Evolutionary conservation across 495 filamentous ascomycete species (phyloP), one percentile per base, ranked within the genome.

Genomic region (Hyphodiscus hymeniophilus): DNA sequence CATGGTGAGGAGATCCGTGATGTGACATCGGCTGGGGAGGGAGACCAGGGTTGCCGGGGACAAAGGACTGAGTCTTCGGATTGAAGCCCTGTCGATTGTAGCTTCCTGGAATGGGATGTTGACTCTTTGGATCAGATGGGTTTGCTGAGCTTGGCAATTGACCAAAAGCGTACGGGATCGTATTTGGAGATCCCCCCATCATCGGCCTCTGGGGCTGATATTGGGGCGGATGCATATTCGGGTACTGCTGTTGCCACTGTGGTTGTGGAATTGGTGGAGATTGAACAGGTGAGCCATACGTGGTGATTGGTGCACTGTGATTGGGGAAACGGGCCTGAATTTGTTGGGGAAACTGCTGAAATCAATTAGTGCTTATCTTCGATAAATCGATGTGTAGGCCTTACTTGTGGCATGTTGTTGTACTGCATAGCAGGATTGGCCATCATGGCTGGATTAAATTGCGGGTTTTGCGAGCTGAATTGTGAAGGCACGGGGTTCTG

Each of bases 41-140:
- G 17, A 60, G 57, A 55, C 75, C 71, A 15, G 66, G 60, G 54
- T 56, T 71, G 8, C 74, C 72, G 17, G 90, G 90, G 34, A 95
- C 76, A 59, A 96, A 96, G 2, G 87, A 80, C 50, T 89, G 84
- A 10, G 86, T 95, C 63, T 94, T 89, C 0, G 90, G 90, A 56
- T 96, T 95, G 71, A 96, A 95, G 17, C 84, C 76, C 58, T 87
- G 84, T 18, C 88, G 72, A 58, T 80, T 84, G 63, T 84, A 94
- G 64, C 82, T 88, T 15, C 85, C 87, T 12, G 87, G 85, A 34
- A 94, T 75, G 23, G 85, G 82, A 60, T 92, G 85, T 49, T 81
- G 74, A 38, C 74, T 79, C 59, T 83, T 80, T 34, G 82, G 72
- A 43, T 79, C 74, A 32, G 79, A 65, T 44, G 80, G 79, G 59